Conservation (phyloP, 2,329 filamentous ascomycete genomes). For the Phaeophleospora eucalypticola region DNA sequence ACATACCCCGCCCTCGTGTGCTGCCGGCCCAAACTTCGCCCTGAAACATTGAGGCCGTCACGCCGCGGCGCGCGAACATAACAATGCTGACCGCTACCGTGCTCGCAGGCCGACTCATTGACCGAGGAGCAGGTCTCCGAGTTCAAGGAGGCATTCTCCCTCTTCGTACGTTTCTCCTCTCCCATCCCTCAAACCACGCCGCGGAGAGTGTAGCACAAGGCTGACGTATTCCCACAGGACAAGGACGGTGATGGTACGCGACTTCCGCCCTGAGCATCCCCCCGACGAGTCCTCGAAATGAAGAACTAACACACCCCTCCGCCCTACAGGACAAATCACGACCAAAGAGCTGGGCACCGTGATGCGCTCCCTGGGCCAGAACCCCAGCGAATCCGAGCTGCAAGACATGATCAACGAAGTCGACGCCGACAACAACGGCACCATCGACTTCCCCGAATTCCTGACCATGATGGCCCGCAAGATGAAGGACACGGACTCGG, state of each 20-base stretch:
- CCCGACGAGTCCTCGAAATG: too few relatives aligned
- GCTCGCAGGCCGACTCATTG: slow-evolving; percentile 81
- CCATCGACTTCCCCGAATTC: slow-evolving; percentile 64
- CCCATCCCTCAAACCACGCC: slow-evolving; percentile 5
- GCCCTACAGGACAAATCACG: slow-evolving; percentile 55
- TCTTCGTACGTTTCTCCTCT: slow-evolving; percentile 73
- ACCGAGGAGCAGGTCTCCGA: slow-evolving; percentile 99
- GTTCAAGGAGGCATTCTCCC: slow-evolving; percentile 99
- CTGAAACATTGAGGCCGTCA: slow-evolving; percentile 4
- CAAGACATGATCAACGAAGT: slow-evolving; percentile 66
- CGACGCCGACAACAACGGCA: slow-evolving; percentile 61
- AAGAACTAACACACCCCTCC: neutral
- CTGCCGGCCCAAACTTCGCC: slow-evolving; percentile 2
- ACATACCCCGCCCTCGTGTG: slow-evolving; percentile 20
- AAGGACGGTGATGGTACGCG: slow-evolving; percentile 54
- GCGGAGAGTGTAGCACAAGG: slow-evolving; percentile 13
- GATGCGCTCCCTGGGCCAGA: slow-evolving; percentile 61
- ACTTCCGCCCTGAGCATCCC: slow-evolving; percentile 1
- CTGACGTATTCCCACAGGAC: slow-evolving; percentile 42
- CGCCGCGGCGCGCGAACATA: too few relatives aligned
- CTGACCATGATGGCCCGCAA: slow-evolving; percentile 63
- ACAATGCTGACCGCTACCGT: slow-evolving; percentile 14
- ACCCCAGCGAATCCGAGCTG: slow-evolving; percentile 59
- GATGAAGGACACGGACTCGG: slow-evolving; percentile 59
- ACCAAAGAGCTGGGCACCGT: slow-evolving; percentile 60